Percentiles rank a stretch among this genome's conserved stretches.
Conservation (phyloP, 2,329 filamentous ascomycete species). For the Aspergillus piperis region DNA sequence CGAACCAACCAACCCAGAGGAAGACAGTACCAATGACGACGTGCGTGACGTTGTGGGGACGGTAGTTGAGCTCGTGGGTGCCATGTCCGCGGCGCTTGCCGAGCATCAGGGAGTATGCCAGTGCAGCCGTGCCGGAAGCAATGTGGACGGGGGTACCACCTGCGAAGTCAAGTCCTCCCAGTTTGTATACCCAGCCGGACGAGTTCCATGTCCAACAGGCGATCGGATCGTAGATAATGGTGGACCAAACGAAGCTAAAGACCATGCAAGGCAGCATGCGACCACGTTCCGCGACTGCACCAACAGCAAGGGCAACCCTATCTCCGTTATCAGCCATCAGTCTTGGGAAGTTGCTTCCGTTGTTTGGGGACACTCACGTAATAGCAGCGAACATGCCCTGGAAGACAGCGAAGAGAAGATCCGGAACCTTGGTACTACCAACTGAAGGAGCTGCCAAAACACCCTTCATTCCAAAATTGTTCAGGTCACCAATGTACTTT, state of each 20-base stretch:
- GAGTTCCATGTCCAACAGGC: slow-evolving; percentile 96
- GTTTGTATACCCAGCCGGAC: slow-evolving; percentile 73
- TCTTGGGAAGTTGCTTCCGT: not conserved
- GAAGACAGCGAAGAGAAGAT: slow-evolving; percentile 82
- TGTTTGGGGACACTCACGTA: slow-evolving; percentile 62
- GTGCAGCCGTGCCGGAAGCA: slow-evolving; percentile 75
- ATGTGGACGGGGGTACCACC: slow-evolving; percentile 91
- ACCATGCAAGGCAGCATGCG: slow-evolving; percentile 84
- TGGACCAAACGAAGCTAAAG: slow-evolving; percentile 93
- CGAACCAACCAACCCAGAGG: slow-evolving; percentile 94
- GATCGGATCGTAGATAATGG: slow-evolving; percentile 86
- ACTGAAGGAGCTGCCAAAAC: slow-evolving; percentile 76
- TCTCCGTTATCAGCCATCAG: slow-evolving; percentile 18
- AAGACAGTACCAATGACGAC: slow-evolving; percentile 92
- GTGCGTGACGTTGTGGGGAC: slow-evolving; percentile 89
- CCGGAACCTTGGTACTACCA: slow-evolving; percentile 71
- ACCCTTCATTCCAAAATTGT: slow-evolving; percentile 76
- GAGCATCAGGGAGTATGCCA: slow-evolving; percentile 89
- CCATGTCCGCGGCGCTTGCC: slow-evolving; percentile 83
- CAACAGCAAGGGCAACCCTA: slow-evolving; percentile 78
- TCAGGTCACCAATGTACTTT: slow-evolving; percentile 73
- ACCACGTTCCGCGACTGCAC: slow-evolving; percentile 82
- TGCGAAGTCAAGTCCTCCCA: slow-evolving; percentile 85
- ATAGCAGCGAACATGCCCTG: slow-evolving; percentile 64
- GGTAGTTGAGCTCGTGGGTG: slow-evolving; percentile 85